A percentile compares a stretch with the other conserved stretches of the same genome.
phyloP scores from a whole-genome alignment of 1,139 yeast genomes.

The Pneumocystis sp. region DNA sequence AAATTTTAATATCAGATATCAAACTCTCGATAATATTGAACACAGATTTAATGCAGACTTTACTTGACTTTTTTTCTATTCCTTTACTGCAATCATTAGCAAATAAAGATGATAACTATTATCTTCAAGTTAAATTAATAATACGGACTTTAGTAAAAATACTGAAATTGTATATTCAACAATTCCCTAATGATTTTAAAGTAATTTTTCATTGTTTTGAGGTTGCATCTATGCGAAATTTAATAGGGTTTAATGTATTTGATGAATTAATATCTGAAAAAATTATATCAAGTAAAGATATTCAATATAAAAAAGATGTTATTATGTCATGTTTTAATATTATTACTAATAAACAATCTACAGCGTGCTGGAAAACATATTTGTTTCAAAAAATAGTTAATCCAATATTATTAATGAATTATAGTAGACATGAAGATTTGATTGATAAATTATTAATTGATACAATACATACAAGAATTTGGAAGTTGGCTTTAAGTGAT shows the following conservation, averaged over 20 bases:
- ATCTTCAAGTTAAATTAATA: background rate
- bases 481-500: slow-evolving; percentile 34
- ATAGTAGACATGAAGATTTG: slow-evolving; percentile 2
- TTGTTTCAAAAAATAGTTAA: slow-evolving; percentile 6
- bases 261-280: background rate
- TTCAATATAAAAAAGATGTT: slow-evolving; percentile 13
- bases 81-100: background rate
- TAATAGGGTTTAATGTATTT: background rate
- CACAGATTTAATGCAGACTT: background rate
- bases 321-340: slow-evolving; percentile 18
- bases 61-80: background rate
- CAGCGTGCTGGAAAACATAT: slow-evolving; percentile 16
- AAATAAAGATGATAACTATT: background rate
- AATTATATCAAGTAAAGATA: background rate
- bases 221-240: background rate
- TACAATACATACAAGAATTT: slow-evolving; percentile 45
- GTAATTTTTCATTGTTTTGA: background rate
- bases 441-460: slow-evolving; percentile 40
- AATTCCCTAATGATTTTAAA: background rate
- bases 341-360: slow-evolving; percentile 26
- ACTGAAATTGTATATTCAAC: background rate
- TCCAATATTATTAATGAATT: slow-evolving; percentile 5
- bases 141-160: background rate
- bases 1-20: background rate
- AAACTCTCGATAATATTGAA: background rate